These are phyloP conservation scores for Butyriboletus appendiculatus DNA, from an alignment of 1,284 basidiomycete species.

Conservation along the genomic window DNA sequence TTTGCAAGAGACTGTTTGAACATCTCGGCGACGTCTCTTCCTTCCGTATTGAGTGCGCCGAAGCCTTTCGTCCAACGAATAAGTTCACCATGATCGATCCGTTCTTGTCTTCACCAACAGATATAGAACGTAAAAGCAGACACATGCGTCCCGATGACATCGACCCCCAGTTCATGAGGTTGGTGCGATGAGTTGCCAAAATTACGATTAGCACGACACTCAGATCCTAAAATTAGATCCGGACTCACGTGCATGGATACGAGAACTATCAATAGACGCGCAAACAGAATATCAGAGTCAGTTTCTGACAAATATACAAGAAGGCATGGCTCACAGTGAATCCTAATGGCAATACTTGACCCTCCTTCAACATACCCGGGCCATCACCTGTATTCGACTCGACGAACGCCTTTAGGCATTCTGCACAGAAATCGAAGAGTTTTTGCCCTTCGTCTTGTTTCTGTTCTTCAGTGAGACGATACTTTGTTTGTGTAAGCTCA, in stretches of 20 bases:
- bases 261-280: constrained; percentile 66
- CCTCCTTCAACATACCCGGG: constrained; percentile 63
- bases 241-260: constrained; percentile 85
- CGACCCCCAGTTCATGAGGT: not conserved
- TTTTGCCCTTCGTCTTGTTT: constrained; percentile 97
- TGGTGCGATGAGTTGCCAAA: not conserved
- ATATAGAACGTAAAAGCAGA: not conserved
- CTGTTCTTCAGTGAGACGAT: constrained; percentile 95
- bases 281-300: constrained; percentile 2
- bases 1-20: constrained; percentile 82
- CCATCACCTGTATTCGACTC: constrained; percentile 67
- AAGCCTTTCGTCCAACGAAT: constrained; percentile 99
- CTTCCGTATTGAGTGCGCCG: constrained; percentile 90
- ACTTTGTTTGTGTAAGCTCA: constrained; percentile 97
- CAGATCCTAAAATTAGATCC: not conserved
- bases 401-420: constrained; percentile 90
- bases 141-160: not conserved
- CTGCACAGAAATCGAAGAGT: constrained; percentile 96
- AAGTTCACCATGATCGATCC: constrained; percentile 93
- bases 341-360: constrained; percentile 81
- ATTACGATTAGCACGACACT: not conserved
- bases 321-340: constrained; percentile 75
- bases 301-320: not conserved
- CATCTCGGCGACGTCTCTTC: constrained; percentile 91
- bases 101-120: constrained; percentile 64